Base-by-base conservation (phyloP, 805 yeast genomes). In the Cyberlindnera euphorbiae region DNA sequence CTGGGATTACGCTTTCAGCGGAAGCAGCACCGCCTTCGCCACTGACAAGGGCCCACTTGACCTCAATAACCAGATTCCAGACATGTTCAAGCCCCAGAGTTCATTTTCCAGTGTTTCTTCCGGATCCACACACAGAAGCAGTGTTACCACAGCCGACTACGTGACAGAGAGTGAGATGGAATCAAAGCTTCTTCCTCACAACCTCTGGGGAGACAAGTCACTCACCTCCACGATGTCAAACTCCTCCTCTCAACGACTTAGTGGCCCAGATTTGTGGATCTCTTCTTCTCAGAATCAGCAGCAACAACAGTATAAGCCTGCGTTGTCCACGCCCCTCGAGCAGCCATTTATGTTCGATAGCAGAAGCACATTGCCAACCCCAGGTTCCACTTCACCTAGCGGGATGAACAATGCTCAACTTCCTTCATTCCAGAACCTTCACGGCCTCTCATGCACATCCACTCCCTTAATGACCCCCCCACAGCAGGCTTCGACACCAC, bases 181-280 rank as follows among this genome's bases (percentile, higher is more conserved):
- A 38, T 28, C 46, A 16, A 63, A 55, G 38, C 52, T 60, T 21
- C 55, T 62, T 39, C 63, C 66, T 11, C 39, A 45, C 17, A 63
- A 61, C 37, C 47, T 62, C 42, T 62, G 55, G 55, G 64, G 65
- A 33, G 56, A 59, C 33, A 26, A 28, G 27, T 16, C 21, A 17
- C 19, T 6, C 18, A 8, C 19, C 8, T 14, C 30, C 8, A 30
- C 16, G 9, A 30, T 27, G 11, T 18, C 40, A 6, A 11, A 6
- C 10, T 10, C 33, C 13, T 16, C 30, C 13, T 17, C 35, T 11
- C 16, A n/a, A 12, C 12, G 39, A 31, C 26, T 31, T 8, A 17
- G n/a, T 28, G 27, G 34, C 12, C 38, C 32, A 10, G 37, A 30
- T 23, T 24, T 37, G 18, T 42, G 42, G 47, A 40, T 40, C 30